Evolutionary conservation across 495 filamentous ascomycete species (phyloP), one percentile per base, ranked within the genome.

Genomic region (Xylaria nigripes): DNA sequence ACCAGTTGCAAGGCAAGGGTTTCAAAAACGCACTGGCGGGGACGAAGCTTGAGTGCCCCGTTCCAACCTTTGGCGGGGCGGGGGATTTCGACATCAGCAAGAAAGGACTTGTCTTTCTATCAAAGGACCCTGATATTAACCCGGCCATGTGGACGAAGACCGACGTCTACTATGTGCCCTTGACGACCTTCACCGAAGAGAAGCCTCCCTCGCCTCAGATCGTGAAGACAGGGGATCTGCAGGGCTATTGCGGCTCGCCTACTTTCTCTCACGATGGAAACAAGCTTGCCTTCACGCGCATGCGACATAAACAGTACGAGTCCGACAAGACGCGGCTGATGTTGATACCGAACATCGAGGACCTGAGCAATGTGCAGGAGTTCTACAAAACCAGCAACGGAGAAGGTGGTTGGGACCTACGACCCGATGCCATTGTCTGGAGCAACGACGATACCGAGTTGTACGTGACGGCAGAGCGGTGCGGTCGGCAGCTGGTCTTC

Each of bases 301-400:
- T 91, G 87, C 75, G 78, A 22, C 73, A 82, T 55, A 81, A 86
- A 59, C 89, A 89, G 21, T 96, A 97, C 64, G 92, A 97, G 70
- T 85, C 85, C 9, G 92, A 96, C 72, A 87, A 89, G 68, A 86
- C 90, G 45, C 76, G 87, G 3, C 76, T 95, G 3, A 68, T 96
- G 48, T 70, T 95, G 13, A 54, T 82, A 6, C 73, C 74, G 1
- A 72, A 82, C 64, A 66, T 89, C 45, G 69, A 69, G 6, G 80
- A 86, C 58, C 73, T 81, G 6, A 76, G 74, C 71, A 78, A 74
- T 61, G 77, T 80, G 55, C 73, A 82, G 34, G 83, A 87, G 54
- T 79, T 85, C 36, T 85, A 82, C 64, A 67, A 74, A 44, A 83
- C 82, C 0, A 51, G 75, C 1, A 80, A 87, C 61, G 83, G 81